Percentiles rank a stretch among this genome's conserved stretches.
phyloP scores from a whole-genome alignment of 75 land plant genomes.

The Cryptomeria japonica region DNA sequence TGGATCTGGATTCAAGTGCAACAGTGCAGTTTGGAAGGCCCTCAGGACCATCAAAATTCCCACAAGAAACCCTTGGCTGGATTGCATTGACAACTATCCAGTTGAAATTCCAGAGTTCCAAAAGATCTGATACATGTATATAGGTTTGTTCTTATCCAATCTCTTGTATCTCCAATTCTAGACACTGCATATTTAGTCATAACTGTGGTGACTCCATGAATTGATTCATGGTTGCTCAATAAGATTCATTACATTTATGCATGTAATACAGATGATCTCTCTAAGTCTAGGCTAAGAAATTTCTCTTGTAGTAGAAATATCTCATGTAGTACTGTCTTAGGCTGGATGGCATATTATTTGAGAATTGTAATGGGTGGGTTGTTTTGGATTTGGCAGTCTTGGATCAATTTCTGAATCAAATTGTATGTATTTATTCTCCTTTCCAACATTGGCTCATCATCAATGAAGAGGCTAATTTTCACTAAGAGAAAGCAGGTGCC shows the following conservation, averaged over 20 bases:
- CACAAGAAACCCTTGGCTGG: slow-evolving; percentile 47
- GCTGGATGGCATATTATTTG: no score
- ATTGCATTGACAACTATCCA: slow-evolving; percentile 56
- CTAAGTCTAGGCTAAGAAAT: neutral
- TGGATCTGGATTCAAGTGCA: slow-evolving; percentile 87
- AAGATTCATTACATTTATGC: neutral
- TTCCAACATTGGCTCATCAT: no score
- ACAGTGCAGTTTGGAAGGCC: slow-evolving; percentile 75
- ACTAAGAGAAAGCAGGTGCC: no score
- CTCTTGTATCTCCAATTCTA: neutral
- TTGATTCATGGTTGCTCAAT: neutral
- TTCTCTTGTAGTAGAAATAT: neutral
- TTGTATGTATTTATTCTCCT: no score
- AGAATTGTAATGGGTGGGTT: no score
- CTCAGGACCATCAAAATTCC: slow-evolving; percentile 32
- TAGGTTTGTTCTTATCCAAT: neutral
- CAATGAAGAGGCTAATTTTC: no score
- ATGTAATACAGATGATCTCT: neutral
- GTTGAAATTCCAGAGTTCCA: slow-evolving; percentile 26
- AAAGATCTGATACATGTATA: neutral
- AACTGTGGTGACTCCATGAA: neutral
- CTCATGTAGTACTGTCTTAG: no score
- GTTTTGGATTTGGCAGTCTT: no score
- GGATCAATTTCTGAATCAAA: no score
- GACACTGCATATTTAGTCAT: neutral